Evolutionary conservation across 148 eudicot species (phyloP).

Genomic region (Drosera capensis): DNA sequence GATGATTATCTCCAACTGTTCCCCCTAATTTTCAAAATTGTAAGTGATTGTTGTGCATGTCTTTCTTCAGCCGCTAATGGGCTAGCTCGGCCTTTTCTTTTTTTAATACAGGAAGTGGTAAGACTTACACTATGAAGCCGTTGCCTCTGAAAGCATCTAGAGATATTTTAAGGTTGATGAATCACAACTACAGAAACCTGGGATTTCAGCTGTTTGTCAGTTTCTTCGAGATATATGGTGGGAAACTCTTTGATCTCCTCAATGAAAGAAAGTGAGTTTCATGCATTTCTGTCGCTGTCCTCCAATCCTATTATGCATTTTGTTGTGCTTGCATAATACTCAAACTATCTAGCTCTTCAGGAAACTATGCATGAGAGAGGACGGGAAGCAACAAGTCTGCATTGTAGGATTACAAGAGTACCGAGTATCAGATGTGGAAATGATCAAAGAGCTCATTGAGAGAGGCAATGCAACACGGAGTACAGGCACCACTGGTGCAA

Average conservation of each 20-base stretch:
- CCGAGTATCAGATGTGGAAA: conserved; percentile 81
- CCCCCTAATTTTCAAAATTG: too few species aligned
- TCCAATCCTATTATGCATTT: too few species aligned
- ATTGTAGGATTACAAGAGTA: conserved; percentile 96
- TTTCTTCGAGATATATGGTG: conserved; percentile 98
- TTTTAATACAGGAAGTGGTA: conserved; percentile 71
- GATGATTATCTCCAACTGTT: too few species aligned
- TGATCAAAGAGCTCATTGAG: conserved; percentile 86
- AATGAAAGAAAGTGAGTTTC: conserved; percentile 76
- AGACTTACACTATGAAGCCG: conserved; percentile 95
- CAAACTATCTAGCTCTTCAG: conserved; percentile 23
- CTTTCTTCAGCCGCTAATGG: background rate
- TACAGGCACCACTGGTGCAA: conserved; percentile 99
- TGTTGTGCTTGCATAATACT: conserved; percentile 1
- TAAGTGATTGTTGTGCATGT: background rate
- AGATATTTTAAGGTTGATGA: conserved; percentile 84
- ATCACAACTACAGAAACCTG: conserved; percentile 81
- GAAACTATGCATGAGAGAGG: conserved; percentile 94
- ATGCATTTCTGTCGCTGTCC: too few species aligned
- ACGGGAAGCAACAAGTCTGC: conserved; percentile 93
- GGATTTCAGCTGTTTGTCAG: conserved; percentile 88
- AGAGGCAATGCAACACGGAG: conserved; percentile 84
- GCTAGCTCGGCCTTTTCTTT: conserved; percentile 7
- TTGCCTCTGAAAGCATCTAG: conserved; percentile 82
- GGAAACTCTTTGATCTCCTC: conserved; percentile 89